Evolutionary conservation across 441 rosid species (phyloP).

Genomic region (Omphalea diandra): DNA sequence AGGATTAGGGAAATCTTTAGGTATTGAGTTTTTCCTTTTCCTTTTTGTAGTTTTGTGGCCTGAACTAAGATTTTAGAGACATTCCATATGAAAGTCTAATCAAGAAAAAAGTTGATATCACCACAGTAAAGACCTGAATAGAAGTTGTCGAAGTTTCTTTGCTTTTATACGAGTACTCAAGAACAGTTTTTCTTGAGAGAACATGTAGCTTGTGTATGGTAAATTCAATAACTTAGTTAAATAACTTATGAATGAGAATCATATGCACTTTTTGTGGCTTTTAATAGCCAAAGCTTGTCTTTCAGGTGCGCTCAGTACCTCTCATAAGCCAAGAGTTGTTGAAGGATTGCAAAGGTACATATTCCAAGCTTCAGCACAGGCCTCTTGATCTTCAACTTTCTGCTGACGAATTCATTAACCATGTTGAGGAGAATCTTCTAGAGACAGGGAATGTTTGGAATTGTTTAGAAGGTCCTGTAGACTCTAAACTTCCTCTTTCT

Average conservation of each 20-base stretch:
- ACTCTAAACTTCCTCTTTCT: slow-evolving; percentile 16
- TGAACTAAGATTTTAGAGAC: background rate
- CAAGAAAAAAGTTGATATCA: background rate
- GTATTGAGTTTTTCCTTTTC: too few species aligned
- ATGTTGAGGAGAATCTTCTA: slow-evolving; percentile 18
- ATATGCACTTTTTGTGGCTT: background rate
- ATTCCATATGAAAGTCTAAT: background rate
- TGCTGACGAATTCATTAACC: slow-evolving; percentile 32
- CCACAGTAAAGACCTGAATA: background rate
- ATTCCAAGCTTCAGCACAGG: slow-evolving; percentile 25
- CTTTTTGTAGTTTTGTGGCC: background rate
- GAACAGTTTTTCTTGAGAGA: background rate
- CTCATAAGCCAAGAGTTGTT: slow-evolving; percentile 18
- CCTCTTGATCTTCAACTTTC: slow-evolving; percentile 35
- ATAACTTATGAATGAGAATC: background rate
- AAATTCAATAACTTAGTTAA: slow-evolving; percentile 12
- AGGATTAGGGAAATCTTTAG: too few species aligned
- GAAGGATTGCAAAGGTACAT: slow-evolving; percentile 18
- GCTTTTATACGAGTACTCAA: slow-evolving; percentile 4
- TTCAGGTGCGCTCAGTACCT: slow-evolving; percentile 30
- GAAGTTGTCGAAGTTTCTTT: background rate
- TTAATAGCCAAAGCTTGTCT: slow-evolving; percentile 18
- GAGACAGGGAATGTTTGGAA: slow-evolving; percentile 19
- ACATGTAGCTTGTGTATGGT: background rate
- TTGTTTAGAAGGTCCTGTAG: slow-evolving; percentile 21